Evolutionary conservation across 2,329 filamentous ascomycete species (phyloP), one percentile per base, ranked within the genome.

Genomic region (Nannizzia gypsea): DNA sequence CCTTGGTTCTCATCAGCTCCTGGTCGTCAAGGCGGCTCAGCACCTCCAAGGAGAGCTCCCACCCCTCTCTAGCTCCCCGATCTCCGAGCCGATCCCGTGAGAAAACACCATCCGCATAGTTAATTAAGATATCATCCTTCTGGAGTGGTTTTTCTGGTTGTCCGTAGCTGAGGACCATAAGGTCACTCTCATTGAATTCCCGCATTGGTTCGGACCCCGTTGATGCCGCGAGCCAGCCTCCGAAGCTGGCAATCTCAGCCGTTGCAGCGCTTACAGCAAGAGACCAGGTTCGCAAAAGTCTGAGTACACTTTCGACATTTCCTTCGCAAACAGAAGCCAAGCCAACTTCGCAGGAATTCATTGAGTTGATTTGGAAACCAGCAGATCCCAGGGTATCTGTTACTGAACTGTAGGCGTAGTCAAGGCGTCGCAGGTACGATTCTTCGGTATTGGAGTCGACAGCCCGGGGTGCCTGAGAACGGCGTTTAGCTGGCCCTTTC

Each of bases 41-140:
- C 9, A 96, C 82, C 62, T 90, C 84, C 48, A 96, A 84, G 0
- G 90, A 88, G 68, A 96, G 76, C 74, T 96, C 90, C 92, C 92
- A 97, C 6, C 92, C 91, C 66, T 91, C 86, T 40, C 81, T 77
- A 13, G 73, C 68, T 11, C 72, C 70, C 22, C 67, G 66, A 34
- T 68, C 66, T 60, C 72, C 67, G 17, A 77, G 66, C 1, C 65
- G 65, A 6, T 67, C 65, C 34, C 71, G 70, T 20, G 71, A 68
- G 62, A 73, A 74, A 20, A 92, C 71, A 24, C 81, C 80, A 57
- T 85, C 80, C 0, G 92, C 88, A 71, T 96, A 97, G 55, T 83
- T 77, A 5, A 86, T 81, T 5, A 96, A 78, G 2, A 92, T 83
- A 36, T 87, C 85, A 70, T 96, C 90, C 69, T 92, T 90, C 63